Base-by-base conservation (phyloP, 768 basidiomycete genomes). In the Mycena rebaudengoi region DNA sequence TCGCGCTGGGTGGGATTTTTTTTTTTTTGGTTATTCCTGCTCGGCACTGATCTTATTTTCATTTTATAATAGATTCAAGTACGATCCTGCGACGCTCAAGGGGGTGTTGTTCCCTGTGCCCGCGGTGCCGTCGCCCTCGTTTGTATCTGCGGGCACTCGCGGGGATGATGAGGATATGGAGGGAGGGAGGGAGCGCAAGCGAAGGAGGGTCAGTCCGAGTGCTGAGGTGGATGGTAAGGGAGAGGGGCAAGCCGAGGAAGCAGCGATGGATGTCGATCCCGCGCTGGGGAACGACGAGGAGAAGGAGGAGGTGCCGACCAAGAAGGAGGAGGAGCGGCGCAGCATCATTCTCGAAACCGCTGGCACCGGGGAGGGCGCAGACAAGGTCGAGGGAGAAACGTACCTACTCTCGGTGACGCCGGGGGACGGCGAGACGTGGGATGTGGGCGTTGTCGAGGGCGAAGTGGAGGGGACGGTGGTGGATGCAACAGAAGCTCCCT, bases 41-140 rank as follows among this genome's bases (percentile, higher is more conserved):
- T 45, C 12, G 53, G 39, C 54, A 28, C 48, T 25, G 33, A 21
- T 33, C 54, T 48, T n/a, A n/a, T n/a, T n/a, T n/a, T n/a, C n/a
- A n/a, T n/a, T n/a, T n/a, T n/a, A n/a, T n/a, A n/a, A 40, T 37
- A 88, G 87, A 53, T 88, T 83, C 60, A 87, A 87, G 73, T 88
- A 86, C 62, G 76, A 83, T 8, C 81, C 85, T 0, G 69, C 69
- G 5, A 70, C 81, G 4, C 73, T 88, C 7, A 76, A 76, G 28
- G 74, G 75, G 28, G 74, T 80, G 1, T 74, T 88, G 14, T 87
- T 87, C 71, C 83, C 86, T 4, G 62, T 70, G 7, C 53, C 53
- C 1, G 37, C 25, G 2, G 30, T 18, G n/a, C 23, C 35, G 11
- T 39, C n/a, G 28, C 41, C 40, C 5, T 26, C 18, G 11, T 16